Conservation (phyloP, 2,329 filamentous ascomycete species). For the Phialocephala sp. region DNA sequence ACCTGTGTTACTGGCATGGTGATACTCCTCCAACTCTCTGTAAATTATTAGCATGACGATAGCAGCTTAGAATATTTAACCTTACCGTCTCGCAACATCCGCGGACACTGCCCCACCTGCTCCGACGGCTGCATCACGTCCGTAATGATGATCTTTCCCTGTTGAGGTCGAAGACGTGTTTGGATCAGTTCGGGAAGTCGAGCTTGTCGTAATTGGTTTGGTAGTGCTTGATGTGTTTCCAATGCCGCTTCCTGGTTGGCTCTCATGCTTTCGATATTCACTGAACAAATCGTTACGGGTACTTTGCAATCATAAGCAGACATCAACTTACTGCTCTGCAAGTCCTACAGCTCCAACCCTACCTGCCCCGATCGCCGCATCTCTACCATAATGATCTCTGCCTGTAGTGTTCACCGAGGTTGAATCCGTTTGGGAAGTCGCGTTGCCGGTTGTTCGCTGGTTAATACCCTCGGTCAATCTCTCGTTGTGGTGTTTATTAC, state of each 20-base stretch:
- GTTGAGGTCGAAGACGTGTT: slow-evolving; percentile 4
- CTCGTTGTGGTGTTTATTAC: slow-evolving; percentile 12
- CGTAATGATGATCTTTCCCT: slow-evolving; percentile 17
- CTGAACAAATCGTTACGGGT: slow-evolving; percentile 2
- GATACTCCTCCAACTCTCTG: slow-evolving; percentile 17
- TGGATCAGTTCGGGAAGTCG: slow-evolving; percentile 5
- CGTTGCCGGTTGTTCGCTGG: slow-evolving; percentile 10
- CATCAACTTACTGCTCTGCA: slow-evolving; percentile 18
- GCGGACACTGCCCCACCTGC: slow-evolving; percentile 12
- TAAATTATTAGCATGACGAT: too few species aligned
- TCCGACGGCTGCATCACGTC: slow-evolving; percentile 22
- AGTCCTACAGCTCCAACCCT: slow-evolving; percentile 22
- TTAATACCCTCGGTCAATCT: neutral
- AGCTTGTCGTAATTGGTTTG: neutral
- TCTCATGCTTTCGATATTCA: slow-evolving; percentile 19
- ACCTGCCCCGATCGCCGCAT: slow-evolving; percentile 24
- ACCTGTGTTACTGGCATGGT: slow-evolving; percentile 8
- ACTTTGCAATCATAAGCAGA: neutral
- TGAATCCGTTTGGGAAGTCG: slow-evolving; percentile 4
- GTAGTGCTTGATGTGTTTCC: slow-evolving; percentile 1
- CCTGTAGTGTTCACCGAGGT: slow-evolving; percentile 3
- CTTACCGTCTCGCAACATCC: slow-evolving; percentile 4
- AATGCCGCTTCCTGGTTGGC: neutral
- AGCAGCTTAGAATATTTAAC: too few species aligned
- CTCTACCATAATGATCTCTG: slow-evolving; percentile 34